A percentile compares a stretch with the other conserved stretches of the same genome.
These are phyloP conservation scores for Tuber magnatum DNA, from an alignment of 495 filamentous ascomycete genomes.

Conservation along the genomic window DNA sequence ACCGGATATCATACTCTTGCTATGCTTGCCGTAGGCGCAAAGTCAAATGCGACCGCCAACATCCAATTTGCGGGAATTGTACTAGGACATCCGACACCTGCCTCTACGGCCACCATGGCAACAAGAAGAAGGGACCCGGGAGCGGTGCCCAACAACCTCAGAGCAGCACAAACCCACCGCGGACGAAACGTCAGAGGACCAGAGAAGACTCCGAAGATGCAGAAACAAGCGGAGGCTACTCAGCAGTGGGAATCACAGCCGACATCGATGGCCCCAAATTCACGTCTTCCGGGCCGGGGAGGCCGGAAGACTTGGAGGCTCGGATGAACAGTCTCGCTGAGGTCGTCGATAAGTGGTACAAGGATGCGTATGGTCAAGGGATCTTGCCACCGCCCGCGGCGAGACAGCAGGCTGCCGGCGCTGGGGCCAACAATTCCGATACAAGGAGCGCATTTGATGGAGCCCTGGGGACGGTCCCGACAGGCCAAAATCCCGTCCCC, in stretches of 20 bases:
- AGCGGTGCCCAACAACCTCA: slow-evolving; percentile 9
- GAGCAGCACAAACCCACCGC: background rate
- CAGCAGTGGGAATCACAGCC: background rate
- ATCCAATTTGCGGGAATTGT: slow-evolving; percentile 59
- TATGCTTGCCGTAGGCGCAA: slow-evolving; percentile 57
- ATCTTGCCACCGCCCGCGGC: background rate
- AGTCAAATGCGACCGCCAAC: slow-evolving; percentile 61
- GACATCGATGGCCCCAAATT: background rate
- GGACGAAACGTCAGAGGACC: slow-evolving; percentile 15
- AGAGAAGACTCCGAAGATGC: slow-evolving; percentile 17
- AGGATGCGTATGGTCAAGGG: slow-evolving; percentile 29
- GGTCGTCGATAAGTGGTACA: slow-evolving; percentile 38
- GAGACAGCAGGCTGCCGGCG: background rate
- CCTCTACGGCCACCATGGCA: slow-evolving; percentile 30
- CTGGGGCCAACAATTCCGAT: background rate
- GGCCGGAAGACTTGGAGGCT: slow-evolving; percentile 33
- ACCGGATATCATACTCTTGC: slow-evolving; percentile 39
- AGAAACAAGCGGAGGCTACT: slow-evolving; percentile 11
- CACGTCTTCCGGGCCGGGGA: slow-evolving; percentile 10
- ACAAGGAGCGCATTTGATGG: background rate
- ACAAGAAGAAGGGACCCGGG: slow-evolving; percentile 18
- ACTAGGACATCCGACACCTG: slow-evolving; percentile 44
- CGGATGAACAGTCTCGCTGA: slow-evolving; percentile 35
- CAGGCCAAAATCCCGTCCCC: slow-evolving; percentile 11
- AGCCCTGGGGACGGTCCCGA: background rate